Evolutionary conservation across 345 rosid species (phyloP).

Genomic region (Theobroma cacao): DNA sequence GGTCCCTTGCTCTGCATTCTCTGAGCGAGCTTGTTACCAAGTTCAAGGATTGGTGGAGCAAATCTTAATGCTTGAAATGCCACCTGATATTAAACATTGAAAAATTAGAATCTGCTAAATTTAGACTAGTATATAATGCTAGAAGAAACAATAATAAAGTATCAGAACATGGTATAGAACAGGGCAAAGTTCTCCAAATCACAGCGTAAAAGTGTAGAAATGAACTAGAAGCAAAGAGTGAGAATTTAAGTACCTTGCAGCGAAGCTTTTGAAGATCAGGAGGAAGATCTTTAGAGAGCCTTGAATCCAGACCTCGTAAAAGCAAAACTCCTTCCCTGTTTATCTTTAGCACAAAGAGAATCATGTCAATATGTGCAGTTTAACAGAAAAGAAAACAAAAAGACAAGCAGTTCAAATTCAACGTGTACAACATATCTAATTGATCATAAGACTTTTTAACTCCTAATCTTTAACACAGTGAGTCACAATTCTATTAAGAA

Average conservation of each 20-base stretch:
- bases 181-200: neutral
- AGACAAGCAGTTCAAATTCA: neutral
- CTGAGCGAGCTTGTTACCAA: conserved; percentile 75
- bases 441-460: neutral
- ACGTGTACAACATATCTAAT: neutral
- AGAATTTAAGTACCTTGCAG: conserved; percentile 62
- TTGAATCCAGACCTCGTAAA: conserved; percentile 84
- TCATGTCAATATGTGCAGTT: neutral
- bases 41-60: conserved; percentile 60
- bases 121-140: neutral
- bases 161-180: neutral
- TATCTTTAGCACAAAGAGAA: conserved; percentile 48
- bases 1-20: conserved; percentile 89
- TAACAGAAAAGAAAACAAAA: neutral
- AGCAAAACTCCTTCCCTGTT: conserved; percentile 87
- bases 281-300: conserved; percentile 91
- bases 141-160: neutral
- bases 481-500: neutral
- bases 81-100: conserved; percentile 42
- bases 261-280: conserved; percentile 93
- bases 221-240: neutral
- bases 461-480: neutral
- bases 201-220: neutral
- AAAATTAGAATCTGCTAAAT: neutral
- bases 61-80: conserved; percentile 83